A percentile compares a stretch with the other conserved stretches of the same genome.
Evolutionary conservation across 495 filamentous ascomycete species (phyloP).

Genomic region (Tuber calosporum): DNA sequence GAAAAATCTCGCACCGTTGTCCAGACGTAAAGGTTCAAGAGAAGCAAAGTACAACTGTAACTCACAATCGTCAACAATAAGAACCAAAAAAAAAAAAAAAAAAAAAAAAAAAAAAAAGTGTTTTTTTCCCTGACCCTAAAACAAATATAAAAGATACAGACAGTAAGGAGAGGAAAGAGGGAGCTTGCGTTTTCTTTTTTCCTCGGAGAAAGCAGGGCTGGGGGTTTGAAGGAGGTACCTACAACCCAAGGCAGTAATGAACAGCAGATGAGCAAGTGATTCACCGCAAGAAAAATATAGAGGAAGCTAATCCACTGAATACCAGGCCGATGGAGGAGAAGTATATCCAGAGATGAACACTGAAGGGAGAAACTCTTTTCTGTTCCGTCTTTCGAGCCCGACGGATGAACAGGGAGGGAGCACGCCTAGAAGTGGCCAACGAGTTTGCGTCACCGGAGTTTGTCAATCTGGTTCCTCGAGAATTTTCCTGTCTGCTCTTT

Average conservation of each 20-base stretch:
- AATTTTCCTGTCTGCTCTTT: conserved; percentile 20
- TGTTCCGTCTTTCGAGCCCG: conserved; percentile 11
- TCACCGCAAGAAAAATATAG: conserved; percentile 35
- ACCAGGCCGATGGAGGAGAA: conserved; percentile 16
- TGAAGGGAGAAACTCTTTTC: conserved; percentile 26
- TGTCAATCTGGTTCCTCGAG: conserved; percentile 34
- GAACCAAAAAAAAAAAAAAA: neutral
- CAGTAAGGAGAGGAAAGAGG: neutral
- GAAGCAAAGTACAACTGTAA: conserved; percentile 4
- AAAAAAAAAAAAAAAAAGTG: neutral
- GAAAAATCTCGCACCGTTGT: neutral
- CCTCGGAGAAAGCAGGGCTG: neutral
- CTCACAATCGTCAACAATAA: neutral
- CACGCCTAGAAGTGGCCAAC: conserved; percentile 33
- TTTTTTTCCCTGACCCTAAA: neutral
- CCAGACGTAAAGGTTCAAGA: neutral
- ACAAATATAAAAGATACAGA: neutral
- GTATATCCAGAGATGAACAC: conserved; percentile 22
- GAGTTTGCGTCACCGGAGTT: conserved; percentile 30
- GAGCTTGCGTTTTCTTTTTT: neutral
- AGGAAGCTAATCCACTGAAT: conserved; percentile 34
- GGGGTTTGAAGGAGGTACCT: neutral
- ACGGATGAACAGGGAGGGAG: conserved; percentile 24
- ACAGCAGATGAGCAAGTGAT: conserved; percentile 10
- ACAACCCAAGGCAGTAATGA: conserved; percentile 3